A percentile compares a stretch with the other conserved stretches of the same genome.
These are phyloP conservation scores for Dictyostelium intermedium DNA, from an alignment of 78 protist genomes.

Conservation along the genomic window DNA sequence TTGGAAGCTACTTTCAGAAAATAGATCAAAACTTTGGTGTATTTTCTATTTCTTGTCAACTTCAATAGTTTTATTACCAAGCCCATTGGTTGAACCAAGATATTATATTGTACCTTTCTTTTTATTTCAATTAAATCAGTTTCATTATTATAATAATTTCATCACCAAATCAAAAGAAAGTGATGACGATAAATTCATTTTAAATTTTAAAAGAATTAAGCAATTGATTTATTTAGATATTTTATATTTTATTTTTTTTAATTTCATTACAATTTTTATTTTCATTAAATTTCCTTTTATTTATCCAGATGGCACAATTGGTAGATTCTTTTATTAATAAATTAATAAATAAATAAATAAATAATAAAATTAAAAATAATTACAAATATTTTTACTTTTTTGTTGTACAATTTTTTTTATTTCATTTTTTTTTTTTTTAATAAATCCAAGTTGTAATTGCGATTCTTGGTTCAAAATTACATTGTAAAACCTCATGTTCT, in stretches of 20 bases:
- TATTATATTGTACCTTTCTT: slow-evolving; percentile 61
- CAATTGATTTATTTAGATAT: background rate
- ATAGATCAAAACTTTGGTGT: slow-evolving; percentile 19
- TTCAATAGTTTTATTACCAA: slow-evolving; percentile 26
- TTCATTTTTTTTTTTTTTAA: slow-evolving; percentile 3
- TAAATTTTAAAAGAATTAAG: background rate
- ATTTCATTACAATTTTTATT: slow-evolving; percentile 9
- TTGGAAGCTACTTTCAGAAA: background rate
- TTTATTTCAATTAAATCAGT: slow-evolving; percentile 21
- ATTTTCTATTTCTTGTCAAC: background rate
- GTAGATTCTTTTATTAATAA: slow-evolving; percentile 54
- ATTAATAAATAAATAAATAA: background rate
- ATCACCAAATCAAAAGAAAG: background rate
- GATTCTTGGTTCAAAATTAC: slow-evolving; percentile 14
- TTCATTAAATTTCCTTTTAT: slow-evolving; percentile 46
- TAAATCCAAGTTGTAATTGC: slow-evolving; percentile 73
- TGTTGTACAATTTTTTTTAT: background rate
- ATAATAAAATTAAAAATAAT: background rate
- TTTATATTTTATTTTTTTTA: background rate
- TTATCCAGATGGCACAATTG: slow-evolving; percentile 56
- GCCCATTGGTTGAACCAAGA: slow-evolving; percentile 51
- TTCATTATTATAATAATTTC: background rate
- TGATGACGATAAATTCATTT: background rate
- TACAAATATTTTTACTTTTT: background rate
- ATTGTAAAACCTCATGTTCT: slow-evolving; percentile 66